Percentiles rank a stretch among this genome's conserved stretches.
Conservation (phyloP, 768 basidiomycete genomes). For the Amanita polypyramis region DNA sequence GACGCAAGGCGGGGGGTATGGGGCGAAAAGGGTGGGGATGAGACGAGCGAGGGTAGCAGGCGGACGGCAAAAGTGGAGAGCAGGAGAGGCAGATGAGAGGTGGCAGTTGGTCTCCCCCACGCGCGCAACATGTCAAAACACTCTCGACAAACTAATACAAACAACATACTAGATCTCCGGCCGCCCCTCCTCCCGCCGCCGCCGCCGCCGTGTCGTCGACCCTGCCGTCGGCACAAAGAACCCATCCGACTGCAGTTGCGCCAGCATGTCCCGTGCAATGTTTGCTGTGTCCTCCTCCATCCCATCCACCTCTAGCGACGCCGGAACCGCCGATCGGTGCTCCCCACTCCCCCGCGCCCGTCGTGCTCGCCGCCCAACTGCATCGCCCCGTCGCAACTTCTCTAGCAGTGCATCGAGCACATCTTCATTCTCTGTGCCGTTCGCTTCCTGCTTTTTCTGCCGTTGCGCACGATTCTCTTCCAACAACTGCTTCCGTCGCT, state of each 20-base stretch:
- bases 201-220: background rate
- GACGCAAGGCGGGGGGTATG: background rate
- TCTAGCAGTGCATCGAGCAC: conserved; percentile 65
- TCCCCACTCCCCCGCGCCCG: conserved; percentile 34
- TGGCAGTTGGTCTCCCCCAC: background rate
- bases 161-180: background rate
- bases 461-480: conserved; percentile 53
- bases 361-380: conserved; percentile 44
- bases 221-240: conserved; percentile 46
- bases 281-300: conserved; percentile 37
- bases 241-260: conserved; percentile 60
- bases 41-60: background rate
- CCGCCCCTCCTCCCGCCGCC: background rate
- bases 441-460: conserved; percentile 34
- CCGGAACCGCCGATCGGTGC: conserved; percentile 20
- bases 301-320: conserved; percentile 24
- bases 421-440: conserved; percentile 41
- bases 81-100: background rate
- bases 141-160: background rate
- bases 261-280: conserved; percentile 67
- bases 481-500: conserved; percentile 58
- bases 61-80: background rate
- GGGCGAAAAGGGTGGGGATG: background rate
- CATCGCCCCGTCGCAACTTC: conserved; percentile 62
- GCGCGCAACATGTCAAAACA: conserved; percentile 1